These are phyloP conservation scores for Talaromyces sp. DNA, from an alignment of 2,329 filamentous ascomycete species.

Conservation along the genomic window DNA sequence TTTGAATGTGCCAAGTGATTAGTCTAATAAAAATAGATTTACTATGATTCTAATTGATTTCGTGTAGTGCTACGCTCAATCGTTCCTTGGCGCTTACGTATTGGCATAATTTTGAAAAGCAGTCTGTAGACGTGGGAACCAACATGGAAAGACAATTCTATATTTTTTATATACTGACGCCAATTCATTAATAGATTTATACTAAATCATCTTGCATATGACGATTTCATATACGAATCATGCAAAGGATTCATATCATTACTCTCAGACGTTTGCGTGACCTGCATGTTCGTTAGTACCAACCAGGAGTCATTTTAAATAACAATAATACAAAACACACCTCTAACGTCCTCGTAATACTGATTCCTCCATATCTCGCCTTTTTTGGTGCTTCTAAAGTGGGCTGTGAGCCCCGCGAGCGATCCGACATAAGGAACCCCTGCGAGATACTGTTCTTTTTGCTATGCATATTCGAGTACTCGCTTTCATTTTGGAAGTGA, in stretches of 20 bases:
- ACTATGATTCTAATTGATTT: neutral
- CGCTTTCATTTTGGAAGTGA: neutral
- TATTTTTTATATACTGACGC: neutral
- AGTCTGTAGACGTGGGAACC: too few species aligned
- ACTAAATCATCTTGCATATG: neutral
- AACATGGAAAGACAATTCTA: neutral
- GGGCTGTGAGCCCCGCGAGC: neutral
- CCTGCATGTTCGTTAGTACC: neutral
- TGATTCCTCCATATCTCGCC: constrained; percentile 2
- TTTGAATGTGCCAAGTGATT: neutral
- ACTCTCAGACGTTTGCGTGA: constrained; percentile 4
- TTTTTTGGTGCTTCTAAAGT: neutral
- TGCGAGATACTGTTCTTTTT: neutral
- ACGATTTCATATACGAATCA: neutral
- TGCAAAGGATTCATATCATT: constrained; percentile 8
- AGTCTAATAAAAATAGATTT: neutral
- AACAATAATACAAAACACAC: neutral
- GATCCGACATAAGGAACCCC: constrained; percentile 1
- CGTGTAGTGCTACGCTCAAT: neutral
- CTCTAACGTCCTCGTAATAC: constrained; percentile 9
- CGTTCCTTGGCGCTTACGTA: neutral
- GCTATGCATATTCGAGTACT: neutral
- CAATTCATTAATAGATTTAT: neutral
- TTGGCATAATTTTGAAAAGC: too few species aligned
- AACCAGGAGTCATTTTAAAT: neutral